These are phyloP conservation scores for Vitis hybrid DNA, from an alignment of 177 flowering plant species.

Conservation along the genomic window DNA sequence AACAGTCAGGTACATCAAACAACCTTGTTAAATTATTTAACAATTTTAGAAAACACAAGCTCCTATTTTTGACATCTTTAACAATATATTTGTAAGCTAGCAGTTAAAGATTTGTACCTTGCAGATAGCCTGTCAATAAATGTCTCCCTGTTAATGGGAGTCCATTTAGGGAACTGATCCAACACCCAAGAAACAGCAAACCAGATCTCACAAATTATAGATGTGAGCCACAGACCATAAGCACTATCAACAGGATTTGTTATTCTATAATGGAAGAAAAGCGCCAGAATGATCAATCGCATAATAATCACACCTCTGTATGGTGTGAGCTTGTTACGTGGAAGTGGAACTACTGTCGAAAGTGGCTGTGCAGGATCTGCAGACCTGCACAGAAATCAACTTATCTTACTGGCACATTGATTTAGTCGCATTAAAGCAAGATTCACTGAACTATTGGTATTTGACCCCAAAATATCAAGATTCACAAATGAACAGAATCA, in stretches of 20 bases:
- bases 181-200: slow-evolving; percentile 95
- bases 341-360: slow-evolving; percentile 61
- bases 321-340: slow-evolving; percentile 58
- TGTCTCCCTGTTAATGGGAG: slow-evolving; percentile 69
- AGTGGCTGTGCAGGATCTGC: slow-evolving; percentile 61
- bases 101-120: slow-evolving; percentile 43
- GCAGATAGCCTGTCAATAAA: slow-evolving; percentile 66
- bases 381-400: slow-evolving; percentile 40
- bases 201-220: slow-evolving; percentile 98
- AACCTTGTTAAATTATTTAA: no score
- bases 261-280: slow-evolving; percentile 88
- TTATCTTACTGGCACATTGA: no score
- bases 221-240: slow-evolving; percentile 84
- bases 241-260: slow-evolving; percentile 95
- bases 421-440: not conserved
- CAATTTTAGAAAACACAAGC: no score
- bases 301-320: slow-evolving; percentile 75
- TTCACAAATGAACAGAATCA: no score
- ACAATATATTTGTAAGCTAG: not conserved
- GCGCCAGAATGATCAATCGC: slow-evolving; percentile 76
- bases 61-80: no score
- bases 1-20: no score
- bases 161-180: slow-evolving; percentile 99
- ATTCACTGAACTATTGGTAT: no score
- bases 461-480: no score